These are phyloP conservation scores for Camelina neglecta DNA, from an alignment of 345 rosid species.

Conservation along the genomic window DNA sequence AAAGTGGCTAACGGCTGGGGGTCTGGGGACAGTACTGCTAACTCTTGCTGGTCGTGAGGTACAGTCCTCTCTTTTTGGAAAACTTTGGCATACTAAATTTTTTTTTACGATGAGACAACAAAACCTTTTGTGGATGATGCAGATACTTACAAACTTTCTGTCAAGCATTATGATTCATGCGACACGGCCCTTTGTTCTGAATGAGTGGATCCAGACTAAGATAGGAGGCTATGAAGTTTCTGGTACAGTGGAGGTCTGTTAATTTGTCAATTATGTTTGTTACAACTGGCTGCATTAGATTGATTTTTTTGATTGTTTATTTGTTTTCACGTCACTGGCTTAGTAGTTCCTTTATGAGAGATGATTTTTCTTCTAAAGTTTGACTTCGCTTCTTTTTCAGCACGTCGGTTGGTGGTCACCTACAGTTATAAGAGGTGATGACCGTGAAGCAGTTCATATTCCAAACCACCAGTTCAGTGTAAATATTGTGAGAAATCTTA, in stretches of 20 bases:
- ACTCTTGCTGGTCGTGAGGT: conserved; percentile 99
- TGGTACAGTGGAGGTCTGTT: conserved; percentile 95
- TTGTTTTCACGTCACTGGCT: conserved; percentile 6
- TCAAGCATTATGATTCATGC: conserved; percentile 95
- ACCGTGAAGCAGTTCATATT: conserved; percentile 95
- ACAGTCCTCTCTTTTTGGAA: conserved; percentile 10
- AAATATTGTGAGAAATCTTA: conserved; percentile 90
- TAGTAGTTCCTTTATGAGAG: neutral
- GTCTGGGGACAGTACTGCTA: conserved; percentile 95
- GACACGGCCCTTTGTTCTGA: conserved; percentile 81
- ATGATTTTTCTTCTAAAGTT: conserved; percentile 10
- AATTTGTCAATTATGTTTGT: conserved; percentile 19
- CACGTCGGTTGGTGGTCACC: conserved; percentile 99
- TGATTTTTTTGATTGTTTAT: neutral
- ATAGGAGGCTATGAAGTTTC: conserved; percentile 97
- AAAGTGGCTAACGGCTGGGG: conserved; percentile 96
- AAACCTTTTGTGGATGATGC: conserved; percentile 43
- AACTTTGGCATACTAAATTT: conserved; percentile 23
- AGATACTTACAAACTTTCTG: conserved; percentile 94
- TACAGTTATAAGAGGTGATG: conserved; percentile 92
- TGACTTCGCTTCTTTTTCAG: conserved; percentile 48
- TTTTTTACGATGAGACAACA: neutral
- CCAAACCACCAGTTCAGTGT: conserved; percentile 93
- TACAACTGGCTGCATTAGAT: conserved; percentile 6
- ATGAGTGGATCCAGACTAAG: conserved; percentile 97